Base-by-base conservation (phyloP, 108 stramenopile species). In the Fragilaria crotonensis region DNA sequence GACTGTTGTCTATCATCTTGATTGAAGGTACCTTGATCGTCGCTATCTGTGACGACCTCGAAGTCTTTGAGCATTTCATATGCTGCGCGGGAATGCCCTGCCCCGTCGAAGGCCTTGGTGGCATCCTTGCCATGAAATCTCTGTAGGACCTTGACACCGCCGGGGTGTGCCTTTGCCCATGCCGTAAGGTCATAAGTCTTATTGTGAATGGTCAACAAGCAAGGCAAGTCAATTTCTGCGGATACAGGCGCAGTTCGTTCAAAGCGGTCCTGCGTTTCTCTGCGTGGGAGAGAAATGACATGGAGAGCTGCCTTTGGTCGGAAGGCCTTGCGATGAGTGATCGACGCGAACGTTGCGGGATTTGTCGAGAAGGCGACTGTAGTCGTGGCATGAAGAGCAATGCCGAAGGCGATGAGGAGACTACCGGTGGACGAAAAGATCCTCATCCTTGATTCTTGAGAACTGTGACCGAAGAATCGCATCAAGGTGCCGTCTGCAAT, bases 161-260 rank as follows among this genome's bases (percentile, higher is more conserved):
- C 80, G 26, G 80, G 80, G 50, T 85, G 84, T 41, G 75, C 66
- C 7, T 77, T 77, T 3, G 80, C 84, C 80, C 84, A 80, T 31
- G 71, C 70, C 3, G 78, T 79, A 59, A 79, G 48, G 41, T 79
- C 71, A 52, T 79, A 75, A 22, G 25, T 23, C 11, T 30, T 48
- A 45, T 66, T 66, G 33, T 74, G 48, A 48, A 80, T 76, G 4
- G 31, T 52, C 27, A 76, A 18, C 4, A 80, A 60, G 44, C 79
- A 80, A 9, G 48, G 44, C n/a, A 48, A 19, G 22, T 67, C 66
- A 4, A 56, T 59, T 17, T 23, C 0, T 2, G 22, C 59, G 11
- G 54, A 31, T 28, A 47, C 30, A 20, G 62, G 4, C 18, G 69
- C 69, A 28, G 48, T 54, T 23, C 60, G 14, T 33, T 62, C 54